Percentiles rank a stretch among this genome's conserved stretches.
Conservation (phyloP, 345 rosid genomes). For the Syzygium aqueum region DNA sequence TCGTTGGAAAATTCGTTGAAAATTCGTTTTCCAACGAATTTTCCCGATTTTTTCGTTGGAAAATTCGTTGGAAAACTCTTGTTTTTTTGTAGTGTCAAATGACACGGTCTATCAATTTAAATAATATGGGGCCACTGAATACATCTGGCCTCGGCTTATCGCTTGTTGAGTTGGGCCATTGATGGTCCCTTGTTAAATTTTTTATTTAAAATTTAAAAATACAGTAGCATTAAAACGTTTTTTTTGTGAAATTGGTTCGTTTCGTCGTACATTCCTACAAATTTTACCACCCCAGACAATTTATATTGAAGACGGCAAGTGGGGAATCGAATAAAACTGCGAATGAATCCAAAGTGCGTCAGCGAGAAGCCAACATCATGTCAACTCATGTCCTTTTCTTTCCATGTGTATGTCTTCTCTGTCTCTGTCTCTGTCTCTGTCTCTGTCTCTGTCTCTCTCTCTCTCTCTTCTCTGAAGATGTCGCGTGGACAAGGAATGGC, state of each 20-base stretch:
- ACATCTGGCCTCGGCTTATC: not conserved
- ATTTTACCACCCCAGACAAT: not conserved
- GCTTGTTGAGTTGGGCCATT: not conserved
- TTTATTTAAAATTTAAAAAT: too few species aligned
- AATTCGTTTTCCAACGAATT: too few species aligned
- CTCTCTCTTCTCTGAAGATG: not conserved
- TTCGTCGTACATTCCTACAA: not conserved
- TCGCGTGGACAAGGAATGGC: not conserved
- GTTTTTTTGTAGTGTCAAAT: too few species aligned
- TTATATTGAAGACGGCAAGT: not conserved
- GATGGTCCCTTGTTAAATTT: not conserved
- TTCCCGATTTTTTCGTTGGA: too few species aligned
- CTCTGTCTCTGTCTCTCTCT: not conserved
- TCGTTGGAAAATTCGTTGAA: too few species aligned
- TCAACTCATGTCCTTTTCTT: not conserved
- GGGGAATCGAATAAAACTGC: not conserved
- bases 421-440: fast-evolving
- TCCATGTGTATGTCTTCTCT: not conserved
- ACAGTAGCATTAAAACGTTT: not conserved
- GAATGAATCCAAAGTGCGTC: not conserved
- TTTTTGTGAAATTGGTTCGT: not conserved
- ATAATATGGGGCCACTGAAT: fast-evolving
- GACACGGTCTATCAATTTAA: not conserved
- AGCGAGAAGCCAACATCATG: not conserved
- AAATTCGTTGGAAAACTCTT: too few species aligned